Evolutionary conservation across 1,284 basidiomycete species (phyloP).

Genomic region (Austroboletus novae-zelandiae): DNA sequence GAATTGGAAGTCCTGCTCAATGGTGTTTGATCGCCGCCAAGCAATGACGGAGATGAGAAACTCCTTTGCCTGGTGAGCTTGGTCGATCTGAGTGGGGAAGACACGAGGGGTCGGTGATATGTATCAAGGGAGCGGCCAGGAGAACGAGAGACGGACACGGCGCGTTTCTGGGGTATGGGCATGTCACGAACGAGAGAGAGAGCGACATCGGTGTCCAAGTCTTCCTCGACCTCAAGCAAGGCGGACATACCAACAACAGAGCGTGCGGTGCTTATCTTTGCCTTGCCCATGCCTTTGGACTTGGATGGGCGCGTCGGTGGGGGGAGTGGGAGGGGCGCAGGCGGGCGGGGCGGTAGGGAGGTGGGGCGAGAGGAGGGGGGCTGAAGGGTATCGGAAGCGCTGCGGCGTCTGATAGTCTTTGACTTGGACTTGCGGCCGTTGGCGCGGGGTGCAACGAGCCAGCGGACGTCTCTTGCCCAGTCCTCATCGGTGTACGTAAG

Average conservation of each 20-base stretch:
- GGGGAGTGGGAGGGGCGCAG: slow-evolving; percentile 10
- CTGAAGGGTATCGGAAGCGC: slow-evolving; percentile 11
- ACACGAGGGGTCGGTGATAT: slow-evolving; percentile 24
- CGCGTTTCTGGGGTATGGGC: slow-evolving; percentile 15
- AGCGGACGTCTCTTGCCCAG: slow-evolving; percentile 64
- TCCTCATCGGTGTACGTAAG: slow-evolving; percentile 48
- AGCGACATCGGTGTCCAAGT: slow-evolving; percentile 28
- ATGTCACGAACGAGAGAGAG: slow-evolving; percentile 4
- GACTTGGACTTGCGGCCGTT: slow-evolving; percentile 19
- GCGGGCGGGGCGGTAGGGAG: slow-evolving; percentile 9
- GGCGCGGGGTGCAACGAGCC: slow-evolving; percentile 47
- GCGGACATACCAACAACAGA: slow-evolving; percentile 56
- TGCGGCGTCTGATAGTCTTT: slow-evolving; percentile 23
- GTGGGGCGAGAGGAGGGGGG: slow-evolving; percentile 22
- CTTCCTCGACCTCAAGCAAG: slow-evolving; percentile 56
- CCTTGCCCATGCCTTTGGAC: slow-evolving; percentile 25
- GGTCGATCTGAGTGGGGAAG: slow-evolving; percentile 24
- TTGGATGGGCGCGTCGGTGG: slow-evolving; percentile 19
- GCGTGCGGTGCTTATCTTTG: slow-evolving; percentile 36
- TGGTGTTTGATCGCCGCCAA: slow-evolving; percentile 3
- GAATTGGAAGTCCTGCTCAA: slow-evolving; percentile 1
- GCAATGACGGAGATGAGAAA: slow-evolving; percentile 25
- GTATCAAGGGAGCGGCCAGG: slow-evolving; percentile 3
- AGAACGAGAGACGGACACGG: slow-evolving; percentile 9
- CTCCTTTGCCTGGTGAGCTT: slow-evolving; percentile 31